Percentiles rank a stretch among this genome's conserved stretches.
phyloP scores from a whole-genome alignment of 2,329 filamentous ascomycete species.

The Fusarium brevicatenulatum region DNA sequence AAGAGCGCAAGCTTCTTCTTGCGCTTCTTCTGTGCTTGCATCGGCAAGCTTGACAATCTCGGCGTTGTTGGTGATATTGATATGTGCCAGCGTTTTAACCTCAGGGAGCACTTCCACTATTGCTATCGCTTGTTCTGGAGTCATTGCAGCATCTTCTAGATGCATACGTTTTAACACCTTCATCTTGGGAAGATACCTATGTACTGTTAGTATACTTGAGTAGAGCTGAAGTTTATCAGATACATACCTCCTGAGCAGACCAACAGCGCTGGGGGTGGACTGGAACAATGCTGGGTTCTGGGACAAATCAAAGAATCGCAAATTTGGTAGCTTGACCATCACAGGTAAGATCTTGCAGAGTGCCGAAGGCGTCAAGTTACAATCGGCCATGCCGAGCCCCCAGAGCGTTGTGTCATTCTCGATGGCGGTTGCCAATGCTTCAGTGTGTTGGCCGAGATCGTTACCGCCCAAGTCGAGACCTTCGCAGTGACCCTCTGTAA shows the following conservation, averaged over 20 bases:
- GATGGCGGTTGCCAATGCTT: constrained; percentile 63
- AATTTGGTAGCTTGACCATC: constrained; percentile 73
- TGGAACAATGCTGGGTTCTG: constrained; percentile 87
- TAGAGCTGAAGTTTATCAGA: neutral
- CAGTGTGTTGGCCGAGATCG: constrained; percentile 68
- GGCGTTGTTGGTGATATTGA: constrained; percentile 87
- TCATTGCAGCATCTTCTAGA: constrained; percentile 84
- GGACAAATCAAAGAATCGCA: constrained; percentile 91
- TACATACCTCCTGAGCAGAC: constrained; percentile 76
- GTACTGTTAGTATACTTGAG: constrained; percentile 8
- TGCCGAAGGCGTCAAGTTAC: constrained; percentile 78
- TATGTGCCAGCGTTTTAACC: constrained; percentile 80
- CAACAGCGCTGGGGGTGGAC: constrained; percentile 76
- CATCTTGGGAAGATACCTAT: constrained; percentile 81
- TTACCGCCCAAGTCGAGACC: constrained; percentile 92
- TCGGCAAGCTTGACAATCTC: constrained; percentile 75
- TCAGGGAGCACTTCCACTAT: constrained; percentile 92
- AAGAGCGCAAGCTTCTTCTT: constrained; percentile 93
- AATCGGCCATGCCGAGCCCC: constrained; percentile 87
- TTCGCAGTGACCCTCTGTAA: constrained; percentile 81
- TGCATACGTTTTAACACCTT: constrained; percentile 83
- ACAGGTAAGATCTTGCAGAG: constrained; percentile 80
- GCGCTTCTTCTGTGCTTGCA: constrained; percentile 79
- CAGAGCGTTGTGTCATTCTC: constrained; percentile 69
- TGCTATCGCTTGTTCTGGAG: constrained; percentile 87